phyloP scores from a whole-genome alignment of 2,329 filamentous ascomycete genomes.

The Lasiodiplodia citricola region DNA sequence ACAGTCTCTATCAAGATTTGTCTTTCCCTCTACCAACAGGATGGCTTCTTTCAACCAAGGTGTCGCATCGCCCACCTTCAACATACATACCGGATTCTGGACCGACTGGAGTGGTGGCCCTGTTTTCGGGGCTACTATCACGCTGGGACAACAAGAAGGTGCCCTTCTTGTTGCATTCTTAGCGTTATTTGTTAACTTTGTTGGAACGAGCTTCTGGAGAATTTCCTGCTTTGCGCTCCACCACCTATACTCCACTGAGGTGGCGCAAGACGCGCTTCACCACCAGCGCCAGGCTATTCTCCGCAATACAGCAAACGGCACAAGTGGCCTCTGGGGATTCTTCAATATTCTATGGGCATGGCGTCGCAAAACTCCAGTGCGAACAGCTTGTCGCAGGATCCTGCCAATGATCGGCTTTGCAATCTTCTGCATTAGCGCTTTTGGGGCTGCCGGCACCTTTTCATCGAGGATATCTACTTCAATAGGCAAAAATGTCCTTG shows the following conservation, averaged over 20 bases:
- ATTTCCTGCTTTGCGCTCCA: conserved; percentile 38
- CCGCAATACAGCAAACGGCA: conserved; percentile 37
- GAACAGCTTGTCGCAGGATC: conserved; percentile 6
- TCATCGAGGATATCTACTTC: conserved; percentile 40
- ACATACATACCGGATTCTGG: conserved; percentile 32
- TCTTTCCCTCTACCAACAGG: too few relatives aligned
- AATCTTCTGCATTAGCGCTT: conserved; percentile 32
- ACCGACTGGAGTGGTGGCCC: conserved; percentile 29
- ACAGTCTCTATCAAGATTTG: too few relatives aligned
- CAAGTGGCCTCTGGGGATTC: conserved; percentile 28
- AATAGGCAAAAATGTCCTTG: conserved; percentile 39
- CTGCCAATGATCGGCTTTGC: conserved; percentile 35
- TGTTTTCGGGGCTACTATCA: conserved; percentile 31
- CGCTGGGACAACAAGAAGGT: conserved; percentile 29
- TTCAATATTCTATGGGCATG: conserved; percentile 26
- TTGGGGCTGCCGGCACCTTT: conserved; percentile 39
- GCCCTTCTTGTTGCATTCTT: conserved; percentile 34
- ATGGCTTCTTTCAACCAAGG: too few relatives aligned
- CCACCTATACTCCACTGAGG: conserved; percentile 29
- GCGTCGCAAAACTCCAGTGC: background rate
- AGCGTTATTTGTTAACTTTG: conserved; percentile 32
- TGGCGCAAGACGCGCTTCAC: conserved; percentile 37
- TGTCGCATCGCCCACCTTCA: too few relatives aligned
- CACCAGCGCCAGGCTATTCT: conserved; percentile 43
- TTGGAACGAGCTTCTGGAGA: conserved; percentile 37